Percentiles rank a stretch among this genome's conserved stretches.
Evolutionary conservation across 306 rosid genomes (phyloP).

Genomic region (Rosa chinensis): DNA sequence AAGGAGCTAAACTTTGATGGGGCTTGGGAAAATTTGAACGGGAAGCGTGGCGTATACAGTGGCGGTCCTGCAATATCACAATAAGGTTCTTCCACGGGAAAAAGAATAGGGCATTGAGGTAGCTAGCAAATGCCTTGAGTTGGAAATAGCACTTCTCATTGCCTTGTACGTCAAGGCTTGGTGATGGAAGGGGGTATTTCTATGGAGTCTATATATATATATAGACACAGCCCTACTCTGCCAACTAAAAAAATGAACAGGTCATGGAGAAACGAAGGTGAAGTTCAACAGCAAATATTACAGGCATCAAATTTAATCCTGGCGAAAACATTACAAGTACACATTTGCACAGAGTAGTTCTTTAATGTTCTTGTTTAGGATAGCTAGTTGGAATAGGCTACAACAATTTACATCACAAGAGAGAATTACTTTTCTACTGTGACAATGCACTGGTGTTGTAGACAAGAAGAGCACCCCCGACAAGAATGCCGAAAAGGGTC

Average conservation of each 20-base stretch:
- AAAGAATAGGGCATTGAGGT: no score
- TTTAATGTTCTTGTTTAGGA: slow-evolving; percentile 25
- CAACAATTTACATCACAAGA: slow-evolving; percentile 14
- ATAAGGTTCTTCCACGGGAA: no score
- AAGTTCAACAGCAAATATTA: slow-evolving; percentile 15
- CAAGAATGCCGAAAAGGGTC: slow-evolving; percentile 78
- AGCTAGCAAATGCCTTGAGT: no score
- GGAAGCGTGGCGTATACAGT: no score
- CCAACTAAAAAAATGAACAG: not conserved
- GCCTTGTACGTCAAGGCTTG: not conserved
- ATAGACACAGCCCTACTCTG: not conserved
- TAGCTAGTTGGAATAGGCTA: slow-evolving; percentile 31
- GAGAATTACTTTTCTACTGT: slow-evolving; percentile 44
- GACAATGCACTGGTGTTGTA: slow-evolving; percentile 95
- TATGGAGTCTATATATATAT: not conserved
- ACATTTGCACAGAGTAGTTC: slow-evolving; percentile 33
- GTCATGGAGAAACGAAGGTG: not conserved
- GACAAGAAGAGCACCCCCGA: slow-evolving; percentile 95
- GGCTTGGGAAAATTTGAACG: no score
- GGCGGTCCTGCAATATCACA: no score
- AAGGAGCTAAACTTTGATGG: no score
- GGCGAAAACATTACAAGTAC: slow-evolving; percentile 28
- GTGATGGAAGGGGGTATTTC: not conserved
- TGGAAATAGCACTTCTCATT: not conserved
- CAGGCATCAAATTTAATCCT: slow-evolving; percentile 22